Evolutionary conservation across 73 alveolate genomes (phyloP), one percentile per base, ranked within the genome.

Genomic region (Tetrahymena malaccensis): DNA sequence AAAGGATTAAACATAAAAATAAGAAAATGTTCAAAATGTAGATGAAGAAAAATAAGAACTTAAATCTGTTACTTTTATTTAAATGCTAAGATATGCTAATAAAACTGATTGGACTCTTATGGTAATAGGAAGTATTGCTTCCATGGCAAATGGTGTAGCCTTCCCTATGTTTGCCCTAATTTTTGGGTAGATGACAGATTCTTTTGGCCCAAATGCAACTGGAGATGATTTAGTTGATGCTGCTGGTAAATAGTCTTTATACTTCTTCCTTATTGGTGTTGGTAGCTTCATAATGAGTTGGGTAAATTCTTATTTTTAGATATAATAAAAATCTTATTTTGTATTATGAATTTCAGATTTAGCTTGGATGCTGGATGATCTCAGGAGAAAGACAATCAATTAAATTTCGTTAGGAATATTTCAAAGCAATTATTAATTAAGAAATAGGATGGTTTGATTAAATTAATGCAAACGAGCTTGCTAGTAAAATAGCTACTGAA

Each of bases 181-280:
- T 50, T 96, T 98, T 85, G 99, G 99, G n/a, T 85, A 98, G 84
- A 89, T 98, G 94, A 96, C 98, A 17, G 98, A 98, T 94, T 94
- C 98, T 0, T 97, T 96, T 70, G 95, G 94, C 56, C 95, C 98
- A 1, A 50, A 84, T n/a, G 58, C 95, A 85, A 57, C 58, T 38
- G 94, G 96, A 21, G 96, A 94, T 93, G 84, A 50, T 12, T 85
- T 70, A 44, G 43, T 95, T 2, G 35, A 34, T 22, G 35, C 57
- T 22, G 97, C 97, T 0, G 95, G 97, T 21, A 22, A 85, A 38
- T 55, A 95, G 22, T 40, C 97, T 43, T 50, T 95, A 93, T 95
- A 95, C 34, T 70, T 95, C 50, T 55, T 43, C 58, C 83, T 95
- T 33, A 70, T 95, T 13, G 97, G 95, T 19, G 83, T 95, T 16